Evolutionary conservation across 2,329 filamentous ascomycete species (phyloP).

Genomic region (Fusarium nodosum): DNA sequence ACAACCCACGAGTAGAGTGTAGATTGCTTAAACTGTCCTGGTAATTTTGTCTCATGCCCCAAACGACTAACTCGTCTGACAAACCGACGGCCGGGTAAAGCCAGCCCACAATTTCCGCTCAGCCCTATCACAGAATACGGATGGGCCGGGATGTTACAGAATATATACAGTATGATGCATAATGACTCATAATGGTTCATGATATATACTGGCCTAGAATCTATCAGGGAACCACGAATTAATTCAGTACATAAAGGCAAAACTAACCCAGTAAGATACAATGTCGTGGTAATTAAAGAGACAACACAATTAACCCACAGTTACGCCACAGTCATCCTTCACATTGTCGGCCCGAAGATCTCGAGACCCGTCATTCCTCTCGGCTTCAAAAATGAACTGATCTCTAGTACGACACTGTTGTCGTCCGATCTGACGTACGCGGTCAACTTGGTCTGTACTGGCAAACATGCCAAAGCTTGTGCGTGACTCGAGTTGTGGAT

Average conservation of each 20-base stretch:
- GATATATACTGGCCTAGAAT: background rate
- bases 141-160: background rate
- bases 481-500: too few species aligned
- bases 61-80: accelerated
- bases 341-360: conserved; percentile 8
- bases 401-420: accelerated
- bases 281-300: too few species aligned
- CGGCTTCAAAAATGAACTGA: background rate
- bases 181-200: conserved; percentile 21
- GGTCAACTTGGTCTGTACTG: accelerated
- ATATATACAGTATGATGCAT: background rate
- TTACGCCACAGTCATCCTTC: background rate
- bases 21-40: background rate
- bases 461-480: background rate
- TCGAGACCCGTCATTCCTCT: background rate
- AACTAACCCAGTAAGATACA: accelerated
- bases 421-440: too few species aligned
- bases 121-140: background rate
- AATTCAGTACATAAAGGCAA: background rate
- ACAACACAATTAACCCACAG: background rate
- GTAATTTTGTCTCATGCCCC: background rate
- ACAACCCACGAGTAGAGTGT: accelerated
- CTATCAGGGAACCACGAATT: background rate
- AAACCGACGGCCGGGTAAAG: background rate
- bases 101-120: background rate